These are phyloP conservation scores for Hericium coralloides DNA, from an alignment of 768 basidiomycete species.

Conservation along the genomic window DNA sequence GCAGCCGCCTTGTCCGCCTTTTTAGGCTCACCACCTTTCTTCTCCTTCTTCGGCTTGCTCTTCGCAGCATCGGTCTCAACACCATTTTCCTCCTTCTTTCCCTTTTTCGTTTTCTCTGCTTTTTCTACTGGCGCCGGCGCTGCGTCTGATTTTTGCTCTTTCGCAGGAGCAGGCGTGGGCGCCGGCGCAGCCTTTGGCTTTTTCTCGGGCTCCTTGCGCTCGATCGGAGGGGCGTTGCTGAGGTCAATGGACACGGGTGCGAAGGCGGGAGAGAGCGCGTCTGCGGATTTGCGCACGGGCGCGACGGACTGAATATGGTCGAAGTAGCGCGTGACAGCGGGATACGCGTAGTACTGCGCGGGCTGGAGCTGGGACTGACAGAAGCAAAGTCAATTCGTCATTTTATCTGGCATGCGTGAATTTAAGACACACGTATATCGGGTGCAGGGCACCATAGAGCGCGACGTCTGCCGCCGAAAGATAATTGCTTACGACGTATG, in stretches of 20 bases:
- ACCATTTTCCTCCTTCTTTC: conserved; percentile 30
- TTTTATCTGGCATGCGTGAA: neutral
- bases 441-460: conserved; percentile 83
- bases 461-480: conserved; percentile 88
- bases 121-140: conserved; percentile 12
- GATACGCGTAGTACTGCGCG: conserved; percentile 67
- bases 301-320: conserved; percentile 81
- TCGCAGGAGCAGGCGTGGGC: conserved; percentile 14
- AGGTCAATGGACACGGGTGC: conserved; percentile 60
- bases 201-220: conserved; percentile 60
- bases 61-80: conserved; percentile 12
- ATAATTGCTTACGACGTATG: conserved; percentile 79
- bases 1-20: conserved; percentile 19
- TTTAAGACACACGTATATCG: conserved; percentile 52
- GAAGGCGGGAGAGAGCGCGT: conserved; percentile 43
- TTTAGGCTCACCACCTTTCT: conserved; percentile 31
- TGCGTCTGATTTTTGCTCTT: conserved; percentile 14
- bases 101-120: conserved; percentile 23
- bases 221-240: conserved; percentile 61
- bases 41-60: conserved; percentile 35
- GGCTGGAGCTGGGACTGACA: conserved; percentile 60
- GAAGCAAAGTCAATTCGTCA: neutral
- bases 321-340: conserved; percentile 88
- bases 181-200: conserved; percentile 71
- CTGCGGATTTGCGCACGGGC: conserved; percentile 49